phyloP scores from a whole-genome alignment of 1,139 yeast genomes.

The Saccharomyces hybrid region DNA sequence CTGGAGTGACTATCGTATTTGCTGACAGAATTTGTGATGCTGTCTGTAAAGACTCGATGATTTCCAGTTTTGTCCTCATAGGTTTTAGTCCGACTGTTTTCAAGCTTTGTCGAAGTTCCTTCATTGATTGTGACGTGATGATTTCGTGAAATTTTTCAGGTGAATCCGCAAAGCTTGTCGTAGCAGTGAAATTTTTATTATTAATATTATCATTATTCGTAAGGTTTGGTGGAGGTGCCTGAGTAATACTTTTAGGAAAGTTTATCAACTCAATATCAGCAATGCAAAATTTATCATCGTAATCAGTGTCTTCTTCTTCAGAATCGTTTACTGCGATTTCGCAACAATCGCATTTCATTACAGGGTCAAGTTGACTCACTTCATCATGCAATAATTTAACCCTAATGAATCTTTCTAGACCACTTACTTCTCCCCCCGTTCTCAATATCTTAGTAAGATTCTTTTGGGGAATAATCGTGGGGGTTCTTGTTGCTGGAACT shows the following conservation, averaged over 20 bases:
- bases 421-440: not conserved
- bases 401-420: not conserved
- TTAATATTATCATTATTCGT: not conserved
- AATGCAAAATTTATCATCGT: not conserved
- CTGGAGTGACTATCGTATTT: conserved; percentile 3
- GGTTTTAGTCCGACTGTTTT: conserved; percentile 27
- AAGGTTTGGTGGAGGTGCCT: not conserved
- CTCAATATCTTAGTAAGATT: not conserved
- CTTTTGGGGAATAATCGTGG: conserved; percentile 11
- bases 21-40: conserved; percentile 21
- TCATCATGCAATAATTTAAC: not conserved
- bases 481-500: conserved; percentile 28
- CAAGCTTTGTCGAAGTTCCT: conserved; percentile 18
- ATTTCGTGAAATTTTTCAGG: conserved; percentile 4
- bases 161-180: conserved; percentile 3
- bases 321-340: conserved; percentile 11
- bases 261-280: not conserved
- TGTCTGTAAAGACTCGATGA: conserved; percentile 22
- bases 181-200: not conserved
- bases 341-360: conserved; percentile 2
- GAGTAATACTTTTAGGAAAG: conserved; percentile 1
- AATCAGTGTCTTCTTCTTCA: conserved; percentile 7
- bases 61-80: conserved; percentile 21
- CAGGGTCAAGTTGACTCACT: not conserved
- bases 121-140: conserved; percentile 15